Percentiles rank a stretch among this genome's conserved stretches.
Conservation (phyloP, 352 stramenopile genomes). For the Phytophthora kernoviae region DNA sequence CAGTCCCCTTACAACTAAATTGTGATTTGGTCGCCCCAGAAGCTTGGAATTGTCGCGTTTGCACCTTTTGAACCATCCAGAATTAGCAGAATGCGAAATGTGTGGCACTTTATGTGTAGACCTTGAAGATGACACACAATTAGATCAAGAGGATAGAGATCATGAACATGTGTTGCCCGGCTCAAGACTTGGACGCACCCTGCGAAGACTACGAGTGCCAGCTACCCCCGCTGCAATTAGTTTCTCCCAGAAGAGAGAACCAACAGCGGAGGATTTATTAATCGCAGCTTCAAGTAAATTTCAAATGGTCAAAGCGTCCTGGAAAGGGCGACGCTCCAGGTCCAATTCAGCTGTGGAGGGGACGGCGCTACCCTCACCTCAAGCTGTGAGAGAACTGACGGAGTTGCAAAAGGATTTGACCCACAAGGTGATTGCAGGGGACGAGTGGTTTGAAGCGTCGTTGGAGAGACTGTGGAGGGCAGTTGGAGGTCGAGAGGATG, state of each 20-base stretch:
- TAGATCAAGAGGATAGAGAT: not conserved
- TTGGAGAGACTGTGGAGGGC: slow-evolving; percentile 68
- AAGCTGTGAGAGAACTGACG: slow-evolving; percentile 48
- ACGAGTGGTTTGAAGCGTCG: slow-evolving; percentile 68
- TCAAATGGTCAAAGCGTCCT: slow-evolving; percentile 47
- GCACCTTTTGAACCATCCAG: slow-evolving; percentile 82
- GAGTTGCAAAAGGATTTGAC: slow-evolving; percentile 70
- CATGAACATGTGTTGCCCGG: slow-evolving; percentile 1
- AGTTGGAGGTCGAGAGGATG: slow-evolving; percentile 15
- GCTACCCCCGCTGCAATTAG: slow-evolving; percentile 47
- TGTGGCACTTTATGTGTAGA: slow-evolving; percentile 55
- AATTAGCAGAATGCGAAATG: slow-evolving; percentile 74
- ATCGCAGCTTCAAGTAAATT: slow-evolving; percentile 57
- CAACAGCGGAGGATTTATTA: slow-evolving; percentile 67
- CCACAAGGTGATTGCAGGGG: slow-evolving; percentile 58
- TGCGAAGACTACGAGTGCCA: slow-evolving; percentile 52
- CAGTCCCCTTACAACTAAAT: not conserved
- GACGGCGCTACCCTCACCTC: slow-evolving; percentile 31
- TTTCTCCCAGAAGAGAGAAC: slow-evolving; percentile 64
- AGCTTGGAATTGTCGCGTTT: slow-evolving; percentile 72
- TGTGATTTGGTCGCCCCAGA: not conserved
- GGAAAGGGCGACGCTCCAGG: slow-evolving; percentile 26
- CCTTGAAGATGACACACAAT: not conserved
- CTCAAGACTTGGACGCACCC: slow-evolving; percentile 39
- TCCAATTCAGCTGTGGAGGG: slow-evolving; percentile 16